A percentile compares a stretch with the other conserved stretches of the same genome.
These are phyloP conservation scores for Thymus mandschuricus DNA, from an alignment of 257 asterid species.

Conservation along the genomic window DNA sequence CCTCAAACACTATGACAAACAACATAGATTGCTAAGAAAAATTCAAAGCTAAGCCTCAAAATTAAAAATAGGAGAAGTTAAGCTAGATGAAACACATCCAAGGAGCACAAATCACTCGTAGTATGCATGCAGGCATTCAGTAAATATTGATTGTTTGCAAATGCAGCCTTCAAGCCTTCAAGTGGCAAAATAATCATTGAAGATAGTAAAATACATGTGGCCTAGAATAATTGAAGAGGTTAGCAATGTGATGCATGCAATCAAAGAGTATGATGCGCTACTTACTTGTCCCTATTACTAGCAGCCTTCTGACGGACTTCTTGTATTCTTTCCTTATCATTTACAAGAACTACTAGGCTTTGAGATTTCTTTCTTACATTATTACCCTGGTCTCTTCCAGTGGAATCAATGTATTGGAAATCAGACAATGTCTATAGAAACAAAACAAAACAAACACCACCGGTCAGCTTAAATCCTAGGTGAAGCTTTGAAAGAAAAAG, in stretches of 20 bases:
- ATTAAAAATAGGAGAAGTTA: background rate
- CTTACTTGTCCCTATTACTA: conserved; percentile 87
- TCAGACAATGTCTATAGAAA: conserved; percentile 79
- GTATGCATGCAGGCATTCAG: conserved; percentile 5
- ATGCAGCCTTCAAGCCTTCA: conserved; percentile 11
- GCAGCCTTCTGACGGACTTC: conserved; percentile 98
- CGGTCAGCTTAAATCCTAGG: conserved; percentile 1
- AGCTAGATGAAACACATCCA: background rate
- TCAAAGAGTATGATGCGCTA: conserved; percentile 23
- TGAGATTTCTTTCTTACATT: conserved; percentile 96
- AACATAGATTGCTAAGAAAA: background rate
- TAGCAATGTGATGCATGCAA: conserved; percentile 19
- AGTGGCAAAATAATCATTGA: conserved; percentile 8
- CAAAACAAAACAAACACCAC: conserved; percentile 31
- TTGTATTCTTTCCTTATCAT: conserved; percentile 93
- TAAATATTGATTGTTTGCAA: conserved; percentile 16
- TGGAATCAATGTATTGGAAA: conserved; percentile 93
- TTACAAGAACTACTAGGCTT: conserved; percentile 83
- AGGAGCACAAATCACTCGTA: conserved; percentile 4
- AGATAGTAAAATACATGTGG: background rate
- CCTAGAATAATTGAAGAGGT: conserved; percentile 6
- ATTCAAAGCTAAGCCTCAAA: too few species aligned
- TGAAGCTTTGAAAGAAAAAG: conserved; percentile 24
- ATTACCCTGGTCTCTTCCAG: conserved; percentile 94
- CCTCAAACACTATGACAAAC: background rate